These are phyloP conservation scores for Angomonas desouzai DNA, from an alignment of 208 protist genomes.

Conservation along the genomic window DNA sequence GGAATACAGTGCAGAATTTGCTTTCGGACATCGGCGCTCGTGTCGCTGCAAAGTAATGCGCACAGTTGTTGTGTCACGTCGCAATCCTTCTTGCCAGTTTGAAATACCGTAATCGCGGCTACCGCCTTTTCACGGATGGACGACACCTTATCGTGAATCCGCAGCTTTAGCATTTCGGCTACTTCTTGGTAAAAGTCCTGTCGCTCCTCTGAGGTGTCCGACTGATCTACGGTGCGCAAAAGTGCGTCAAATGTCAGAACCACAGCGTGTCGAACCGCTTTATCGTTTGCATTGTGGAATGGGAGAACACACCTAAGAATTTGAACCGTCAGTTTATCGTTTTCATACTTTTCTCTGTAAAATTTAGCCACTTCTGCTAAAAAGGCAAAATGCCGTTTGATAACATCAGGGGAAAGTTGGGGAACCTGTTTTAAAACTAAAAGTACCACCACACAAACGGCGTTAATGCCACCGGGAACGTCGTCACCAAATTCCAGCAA, in stretches of 20 bases:
- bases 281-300: conserved; percentile 84
- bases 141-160: conserved; percentile 73
- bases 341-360: conserved; percentile 48
- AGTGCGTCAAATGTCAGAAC: conserved; percentile 64
- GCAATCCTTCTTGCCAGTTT: conserved; percentile 77
- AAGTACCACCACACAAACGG: conserved; percentile 54
- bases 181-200: conserved; percentile 81
- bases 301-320: conserved; percentile 48
- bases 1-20: conserved; percentile 70
- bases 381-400: conserved; percentile 79
- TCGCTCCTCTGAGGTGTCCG: conserved; percentile 67
- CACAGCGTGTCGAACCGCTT: conserved; percentile 73
- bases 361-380: conserved; percentile 56
- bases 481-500: conserved; percentile 29
- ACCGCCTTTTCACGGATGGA: conserved; percentile 68
- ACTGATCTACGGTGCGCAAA: conserved; percentile 74
- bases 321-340: conserved; percentile 57
- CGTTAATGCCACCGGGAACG: conserved; percentile 16
- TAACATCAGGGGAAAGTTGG: conserved; percentile 59
- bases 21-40: conserved; percentile 72
- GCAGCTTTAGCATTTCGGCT: conserved; percentile 76
- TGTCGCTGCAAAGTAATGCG: conserved; percentile 76
- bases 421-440: conserved; percentile 72
- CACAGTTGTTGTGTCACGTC: conserved; percentile 87
- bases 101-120: conserved; percentile 65